These are phyloP conservation scores for Diaporthe helianthi DNA, from an alignment of 2,329 filamentous ascomycete genomes.

Conservation along the genomic window DNA sequence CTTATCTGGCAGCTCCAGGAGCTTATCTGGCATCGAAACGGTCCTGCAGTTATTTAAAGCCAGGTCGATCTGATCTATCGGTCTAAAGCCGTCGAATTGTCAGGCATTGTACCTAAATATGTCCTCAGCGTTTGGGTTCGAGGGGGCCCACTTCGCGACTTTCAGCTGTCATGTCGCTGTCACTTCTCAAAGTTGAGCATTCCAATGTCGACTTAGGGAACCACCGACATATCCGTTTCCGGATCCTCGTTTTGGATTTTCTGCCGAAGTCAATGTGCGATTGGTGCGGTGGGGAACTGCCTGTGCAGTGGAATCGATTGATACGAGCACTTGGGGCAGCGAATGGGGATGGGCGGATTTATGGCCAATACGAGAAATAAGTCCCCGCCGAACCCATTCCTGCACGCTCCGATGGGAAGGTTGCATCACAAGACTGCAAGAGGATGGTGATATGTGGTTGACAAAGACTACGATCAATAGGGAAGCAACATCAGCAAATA, in stretches of 20 bases:
- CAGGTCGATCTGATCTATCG: no score
- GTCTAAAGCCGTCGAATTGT: background rate
- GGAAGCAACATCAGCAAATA: background rate
- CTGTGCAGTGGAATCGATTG: no score
- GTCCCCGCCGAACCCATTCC: background rate
- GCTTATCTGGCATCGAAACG: background rate
- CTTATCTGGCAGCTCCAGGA: background rate
- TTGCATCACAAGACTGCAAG: background rate
- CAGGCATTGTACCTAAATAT: background rate
- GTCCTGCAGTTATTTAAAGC: background rate
- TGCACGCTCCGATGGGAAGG: background rate
- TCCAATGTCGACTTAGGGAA: background rate
- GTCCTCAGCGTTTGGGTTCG: background rate
- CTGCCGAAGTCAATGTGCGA: background rate
- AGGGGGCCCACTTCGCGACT: background rate
- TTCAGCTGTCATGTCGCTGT: background rate
- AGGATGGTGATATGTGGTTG: no score
- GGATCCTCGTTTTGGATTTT: background rate
- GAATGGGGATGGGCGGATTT: background rate
- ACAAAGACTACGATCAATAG: no score
- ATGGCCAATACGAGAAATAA: conserved; percentile 1
- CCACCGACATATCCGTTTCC: background rate
- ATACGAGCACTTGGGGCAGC: conserved; percentile 4
- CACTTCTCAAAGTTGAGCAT: no score
- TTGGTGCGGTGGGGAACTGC: background rate